Conservation (phyloP, 2,329 filamentous ascomycete genomes). For the Neopestalotiopsis clavispora region DNA sequence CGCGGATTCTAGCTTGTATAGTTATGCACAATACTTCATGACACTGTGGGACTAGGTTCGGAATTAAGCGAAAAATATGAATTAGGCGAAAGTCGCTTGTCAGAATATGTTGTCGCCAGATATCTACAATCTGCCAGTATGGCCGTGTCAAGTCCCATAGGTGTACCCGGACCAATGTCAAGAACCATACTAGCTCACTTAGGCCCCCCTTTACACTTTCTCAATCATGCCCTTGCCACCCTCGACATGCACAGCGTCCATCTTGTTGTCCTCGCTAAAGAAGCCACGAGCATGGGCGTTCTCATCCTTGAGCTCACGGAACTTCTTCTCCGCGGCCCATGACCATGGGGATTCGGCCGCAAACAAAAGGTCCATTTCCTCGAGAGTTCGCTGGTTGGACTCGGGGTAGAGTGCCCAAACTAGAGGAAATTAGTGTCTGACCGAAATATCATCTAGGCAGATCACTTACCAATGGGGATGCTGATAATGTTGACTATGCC, state of each 20-base stretch:
- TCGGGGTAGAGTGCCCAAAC: conserved; percentile 78
- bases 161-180: too few relatives aligned
- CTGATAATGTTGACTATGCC: conserved; percentile 68
- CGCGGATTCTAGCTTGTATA: too few relatives aligned
- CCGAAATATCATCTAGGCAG: neutral
- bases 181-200: too few relatives aligned
- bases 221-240: neutral
- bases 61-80: too few relatives aligned
- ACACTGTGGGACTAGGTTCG: too few relatives aligned
- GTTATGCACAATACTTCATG: too few relatives aligned
- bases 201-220: neutral
- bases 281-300: neutral
- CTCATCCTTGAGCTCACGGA: conserved; percentile 32
- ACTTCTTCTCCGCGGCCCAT: conserved; percentile 73
- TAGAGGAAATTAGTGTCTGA: conserved; percentile 12
- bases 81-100: too few relatives aligned
- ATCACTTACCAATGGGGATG: conserved; percentile 56
- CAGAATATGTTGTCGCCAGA: too few relatives aligned
- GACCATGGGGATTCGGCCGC: conserved; percentile 70
- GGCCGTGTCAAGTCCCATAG: too few relatives aligned
- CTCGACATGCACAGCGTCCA: neutral
- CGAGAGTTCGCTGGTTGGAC: conserved; percentile 73
- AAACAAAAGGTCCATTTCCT: conserved; percentile 78
- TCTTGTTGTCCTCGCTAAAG: neutral
- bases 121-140: too few relatives aligned